Conservation (phyloP, 2,329 filamentous ascomycete genomes). For the Colletotrichum sp. region DNA sequence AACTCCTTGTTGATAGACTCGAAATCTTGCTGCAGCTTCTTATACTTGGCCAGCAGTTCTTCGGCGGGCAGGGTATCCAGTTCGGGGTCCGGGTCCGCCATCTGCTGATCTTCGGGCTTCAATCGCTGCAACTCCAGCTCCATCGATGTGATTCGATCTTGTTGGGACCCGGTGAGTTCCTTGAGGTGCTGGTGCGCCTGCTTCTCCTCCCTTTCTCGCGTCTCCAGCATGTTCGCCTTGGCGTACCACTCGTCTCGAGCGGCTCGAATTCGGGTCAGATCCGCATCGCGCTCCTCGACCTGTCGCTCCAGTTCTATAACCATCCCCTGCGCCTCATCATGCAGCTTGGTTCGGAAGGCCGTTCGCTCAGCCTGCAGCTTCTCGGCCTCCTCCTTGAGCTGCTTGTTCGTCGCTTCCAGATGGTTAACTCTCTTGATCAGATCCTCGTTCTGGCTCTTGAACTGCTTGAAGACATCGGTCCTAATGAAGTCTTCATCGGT, state of each 20-base stretch:
- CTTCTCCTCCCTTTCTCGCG: conserved; percentile 78
- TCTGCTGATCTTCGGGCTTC: conserved; percentile 53
- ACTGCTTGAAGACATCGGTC: conserved; percentile 90
- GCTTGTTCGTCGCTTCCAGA: conserved; percentile 85
- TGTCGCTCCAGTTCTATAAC: conserved; percentile 83
- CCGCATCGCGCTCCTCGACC: conserved; percentile 79
- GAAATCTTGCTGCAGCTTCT: conserved; percentile 80
- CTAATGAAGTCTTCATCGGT: conserved; percentile 94
- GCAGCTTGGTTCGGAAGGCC: conserved; percentile 79
- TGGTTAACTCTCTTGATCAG: conserved; percentile 91
- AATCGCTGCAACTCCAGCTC: conserved; percentile 84
- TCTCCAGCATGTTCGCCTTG: conserved; percentile 80
- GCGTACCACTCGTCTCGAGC: conserved; percentile 85
- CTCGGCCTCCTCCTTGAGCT: conserved; percentile 83
- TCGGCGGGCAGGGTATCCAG: conserved; percentile 69
- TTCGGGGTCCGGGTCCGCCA: conserved; percentile 48
- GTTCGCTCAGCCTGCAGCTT: conserved; percentile 86
- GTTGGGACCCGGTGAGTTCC: conserved; percentile 79
- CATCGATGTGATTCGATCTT: conserved; percentile 79
- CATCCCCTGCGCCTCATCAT: conserved; percentile 77
- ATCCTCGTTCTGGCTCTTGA: conserved; percentile 91
- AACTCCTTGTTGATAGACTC: conserved; percentile 86
- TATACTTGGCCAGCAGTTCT: conserved; percentile 75
- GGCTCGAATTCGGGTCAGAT: conserved; percentile 84
- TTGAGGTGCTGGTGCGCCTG: conserved; percentile 74